A percentile compares a stretch with the other conserved stretches of the same genome.
Evolutionary conservation across 495 filamentous ascomycete species (phyloP).

Genomic region (Hypoxylon intermedium): DNA sequence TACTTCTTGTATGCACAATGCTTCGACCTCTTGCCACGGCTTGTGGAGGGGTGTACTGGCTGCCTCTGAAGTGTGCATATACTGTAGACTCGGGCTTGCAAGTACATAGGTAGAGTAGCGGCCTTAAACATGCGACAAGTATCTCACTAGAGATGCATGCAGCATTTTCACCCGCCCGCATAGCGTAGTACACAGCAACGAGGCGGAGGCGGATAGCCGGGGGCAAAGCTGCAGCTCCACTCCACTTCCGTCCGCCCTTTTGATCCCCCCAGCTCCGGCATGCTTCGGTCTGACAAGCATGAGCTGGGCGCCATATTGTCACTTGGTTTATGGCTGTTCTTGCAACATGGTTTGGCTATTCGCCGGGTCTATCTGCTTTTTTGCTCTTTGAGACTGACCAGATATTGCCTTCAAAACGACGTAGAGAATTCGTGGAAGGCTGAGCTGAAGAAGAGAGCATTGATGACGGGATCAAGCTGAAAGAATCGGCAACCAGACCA

Average conservation of each 20-base stretch:
- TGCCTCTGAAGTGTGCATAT: neutral
- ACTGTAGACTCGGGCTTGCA: neutral
- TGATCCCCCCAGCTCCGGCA: slow-evolving; percentile 10
- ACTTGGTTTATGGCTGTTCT: neutral
- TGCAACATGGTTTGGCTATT: neutral
- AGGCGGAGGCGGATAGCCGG: slow-evolving; percentile 16
- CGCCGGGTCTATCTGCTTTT: neutral
- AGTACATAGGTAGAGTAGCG: neutral
- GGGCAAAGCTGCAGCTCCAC: slow-evolving; percentile 23
- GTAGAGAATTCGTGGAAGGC: neutral
- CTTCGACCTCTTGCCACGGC: slow-evolving; percentile 15
- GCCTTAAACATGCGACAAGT: slow-evolving; percentile 12
- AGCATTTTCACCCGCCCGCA: slow-evolving; percentile 2
- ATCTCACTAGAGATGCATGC: slow-evolving; percentile 31
- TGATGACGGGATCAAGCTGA: neutral
- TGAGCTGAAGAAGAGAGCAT: neutral
- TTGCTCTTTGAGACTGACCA: neutral
- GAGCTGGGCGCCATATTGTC: neutral
- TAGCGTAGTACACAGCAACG: neutral
- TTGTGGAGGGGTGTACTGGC: slow-evolving; percentile 11
- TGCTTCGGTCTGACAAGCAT: slow-evolving; percentile 22
- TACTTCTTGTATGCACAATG: slow-evolving; percentile 18
- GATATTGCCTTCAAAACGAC: neutral
- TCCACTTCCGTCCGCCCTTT: slow-evolving; percentile 23
- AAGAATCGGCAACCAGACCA: too few relatives aligned